Evolutionary conservation across 2,329 filamentous ascomycete species (phyloP), one percentile per base, ranked within the genome.

Genomic region (Tolypocladium inflatum): DNA sequence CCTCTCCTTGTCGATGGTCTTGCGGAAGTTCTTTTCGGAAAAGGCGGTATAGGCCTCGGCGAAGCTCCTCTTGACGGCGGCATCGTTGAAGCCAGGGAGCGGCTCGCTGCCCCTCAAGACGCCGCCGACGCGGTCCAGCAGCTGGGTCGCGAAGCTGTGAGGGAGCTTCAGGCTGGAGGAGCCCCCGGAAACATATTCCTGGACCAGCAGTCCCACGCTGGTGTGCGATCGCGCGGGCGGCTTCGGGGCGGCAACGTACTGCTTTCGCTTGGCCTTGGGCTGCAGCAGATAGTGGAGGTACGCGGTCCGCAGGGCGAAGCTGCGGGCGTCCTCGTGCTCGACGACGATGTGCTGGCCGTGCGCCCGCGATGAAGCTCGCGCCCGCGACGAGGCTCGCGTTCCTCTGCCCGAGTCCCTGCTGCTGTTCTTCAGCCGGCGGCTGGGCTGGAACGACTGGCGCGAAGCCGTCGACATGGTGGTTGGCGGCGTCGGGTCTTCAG

Each of bases 281-380:
- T 96, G 91, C 56, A 99, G 82, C 51, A 97, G 86, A 73, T 99
- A 95, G 73, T 93, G 83, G 59, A 99, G 88, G 74, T 91, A 97
- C 65, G 93, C 93, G 64, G 90, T 87, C 62, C 94, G 89, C 57
- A 99, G 84, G 66, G 92, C 91, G 75, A 91, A 96, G 62, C 86
- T 89, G 76, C 95, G 96, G 69, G 91, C 92, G 74, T 97, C 91
- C 66, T 95, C 89, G 71, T 84, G 79, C 65, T 79, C 80, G 63
- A 86, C 78, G 57, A 76, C 72, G 55, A 76, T 69, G 54, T 75
- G 70, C 61, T 78, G 75, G 75, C 72, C 62, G 72, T 75, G 54
- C n/a, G 57, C 42, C 19, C 55, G 55, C 39, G 83, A 84, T 39
- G 70, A 67, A 11, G 76, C 70, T 62, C 80, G 26, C 26, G 26